Evolutionary conservation across 805 yeast genomes (phyloP).

Genomic region (Candida mattraensis): DNA sequence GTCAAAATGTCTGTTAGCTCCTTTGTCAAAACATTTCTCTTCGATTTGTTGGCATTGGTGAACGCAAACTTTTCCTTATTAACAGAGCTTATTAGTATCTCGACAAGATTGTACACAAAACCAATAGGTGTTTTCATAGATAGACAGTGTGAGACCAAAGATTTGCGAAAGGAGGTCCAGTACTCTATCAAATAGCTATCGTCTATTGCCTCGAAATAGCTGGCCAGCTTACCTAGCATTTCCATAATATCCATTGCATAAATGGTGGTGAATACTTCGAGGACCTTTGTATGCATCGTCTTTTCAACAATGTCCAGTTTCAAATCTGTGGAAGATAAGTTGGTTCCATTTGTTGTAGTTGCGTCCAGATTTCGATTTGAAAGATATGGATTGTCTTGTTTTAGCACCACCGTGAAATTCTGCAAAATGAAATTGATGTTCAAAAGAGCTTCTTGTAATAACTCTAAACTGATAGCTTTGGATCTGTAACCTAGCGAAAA

Average conservation of each 20-base stretch:
- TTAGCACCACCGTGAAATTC: conserved; percentile 28
- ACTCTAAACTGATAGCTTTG: conserved; percentile 49
- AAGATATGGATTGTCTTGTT: conserved; percentile 30
- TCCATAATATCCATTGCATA: conserved; percentile 61
- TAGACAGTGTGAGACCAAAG: conserved; percentile 40
- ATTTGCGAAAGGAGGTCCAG: conserved; percentile 35
- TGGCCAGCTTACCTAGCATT: conserved; percentile 34
- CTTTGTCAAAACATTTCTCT: conserved; percentile 14
- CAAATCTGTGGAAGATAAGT: conserved; percentile 16
- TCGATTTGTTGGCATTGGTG: conserved; percentile 20
- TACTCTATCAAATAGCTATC: conserved; percentile 31
- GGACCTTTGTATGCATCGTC: conserved; percentile 44
- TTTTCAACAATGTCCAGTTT: conserved; percentile 27
- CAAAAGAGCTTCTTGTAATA: conserved; percentile 34
- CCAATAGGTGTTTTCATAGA: conserved; percentile 55
- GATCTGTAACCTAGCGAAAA: conserved; percentile 59
- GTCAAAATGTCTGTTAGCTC: conserved; percentile 23
- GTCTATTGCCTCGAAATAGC: conserved; percentile 24
- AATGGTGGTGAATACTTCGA: conserved; percentile 51
- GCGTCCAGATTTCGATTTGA: conserved; percentile 14
- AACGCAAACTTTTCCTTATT: conserved; percentile 32
- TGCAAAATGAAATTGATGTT: conserved; percentile 27
- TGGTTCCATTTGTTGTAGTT: conserved; percentile 14
- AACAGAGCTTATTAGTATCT: conserved; percentile 48
- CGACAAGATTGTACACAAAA: conserved; percentile 52